phyloP scores from a whole-genome alignment of 768 basidiomycete species.

The Auriscalpium vulgare region DNA sequence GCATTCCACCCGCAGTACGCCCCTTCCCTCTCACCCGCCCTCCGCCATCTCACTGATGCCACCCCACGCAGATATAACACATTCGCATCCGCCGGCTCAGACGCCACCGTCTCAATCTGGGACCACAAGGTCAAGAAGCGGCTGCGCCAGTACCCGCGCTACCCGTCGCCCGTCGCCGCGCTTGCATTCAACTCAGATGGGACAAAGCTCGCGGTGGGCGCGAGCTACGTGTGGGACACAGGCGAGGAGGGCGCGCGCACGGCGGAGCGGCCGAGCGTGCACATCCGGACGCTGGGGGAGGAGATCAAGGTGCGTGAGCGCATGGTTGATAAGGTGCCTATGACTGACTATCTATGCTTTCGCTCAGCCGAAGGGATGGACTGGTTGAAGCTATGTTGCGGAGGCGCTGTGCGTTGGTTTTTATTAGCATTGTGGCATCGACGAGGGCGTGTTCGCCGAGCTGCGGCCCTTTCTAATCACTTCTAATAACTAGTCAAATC shows the following conservation, averaged over 20 bases:
- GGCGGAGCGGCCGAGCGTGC: conserved; percentile 53
- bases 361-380: conserved; percentile 23
- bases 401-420: no score
- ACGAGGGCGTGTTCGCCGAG: no score
- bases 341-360: background rate
- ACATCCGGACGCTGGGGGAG: conserved; percentile 58
- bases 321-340: background rate
- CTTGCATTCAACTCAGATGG: conserved; percentile 83
- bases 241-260: conserved; percentile 66
- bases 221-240: conserved; percentile 88
- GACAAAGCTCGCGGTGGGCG: conserved; percentile 71
- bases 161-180: conserved; percentile 63
- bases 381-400: background rate
- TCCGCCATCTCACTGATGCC: background rate
- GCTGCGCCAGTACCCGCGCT: conserved; percentile 83
- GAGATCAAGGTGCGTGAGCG: conserved; percentile 58
- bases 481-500: no score
- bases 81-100: conserved; percentile 92
- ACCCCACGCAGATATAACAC: conserved; percentile 66
- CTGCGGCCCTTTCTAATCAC: no score
- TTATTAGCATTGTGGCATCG: no score
- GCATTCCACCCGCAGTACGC: conserved; percentile 86
- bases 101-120: conserved; percentile 93
- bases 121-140: conserved; percentile 96
- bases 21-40: background rate